These are phyloP conservation scores for Rossbeevera mucosa DNA, from an alignment of 768 basidiomycete species.

Conservation along the genomic window DNA sequence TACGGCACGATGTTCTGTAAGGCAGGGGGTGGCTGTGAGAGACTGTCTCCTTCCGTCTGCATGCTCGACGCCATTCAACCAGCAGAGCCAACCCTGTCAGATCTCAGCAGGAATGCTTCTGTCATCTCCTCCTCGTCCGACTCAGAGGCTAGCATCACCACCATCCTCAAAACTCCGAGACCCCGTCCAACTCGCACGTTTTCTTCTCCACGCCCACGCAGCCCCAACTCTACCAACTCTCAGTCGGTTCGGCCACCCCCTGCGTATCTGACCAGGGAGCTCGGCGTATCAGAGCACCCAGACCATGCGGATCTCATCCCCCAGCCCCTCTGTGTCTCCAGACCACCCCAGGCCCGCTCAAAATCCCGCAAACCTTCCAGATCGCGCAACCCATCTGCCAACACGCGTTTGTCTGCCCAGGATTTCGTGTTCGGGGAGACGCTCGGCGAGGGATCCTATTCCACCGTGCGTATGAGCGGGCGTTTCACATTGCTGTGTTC, in stretches of 20 bases:
- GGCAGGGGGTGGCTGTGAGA: too few species aligned
- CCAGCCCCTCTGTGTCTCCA: constrained; percentile 5
- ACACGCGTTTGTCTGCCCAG: constrained; percentile 42
- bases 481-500: constrained; percentile 6
- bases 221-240: constrained; percentile 41
- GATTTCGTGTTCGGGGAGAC: constrained; percentile 72
- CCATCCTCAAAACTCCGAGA: constrained; percentile 39
- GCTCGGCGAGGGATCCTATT: constrained; percentile 82
- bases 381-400: constrained; percentile 45
- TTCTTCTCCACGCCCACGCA: constrained; percentile 58
- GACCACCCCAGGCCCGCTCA: constrained; percentile 30
- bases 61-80: neutral
- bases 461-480: constrained; percentile 50
- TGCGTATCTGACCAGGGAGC: constrained; percentile 54
- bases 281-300: constrained; percentile 38
- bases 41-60: neutral
- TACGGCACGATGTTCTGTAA: too few species aligned
- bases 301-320: constrained; percentile 11
- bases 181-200: constrained; percentile 58
- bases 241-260: constrained; percentile 41
- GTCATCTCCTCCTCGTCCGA: constrained; percentile 67
- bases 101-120: constrained; percentile 71
- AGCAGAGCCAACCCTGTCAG: constrained; percentile 41
- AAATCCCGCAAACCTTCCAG: constrained; percentile 37
- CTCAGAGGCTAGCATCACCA: constrained; percentile 43